Evolutionary conservation across 2,329 filamentous ascomycete genomes (phyloP), one percentile per base, ranked within the genome.

Genomic region (Colletotrichum cuscutae): DNA sequence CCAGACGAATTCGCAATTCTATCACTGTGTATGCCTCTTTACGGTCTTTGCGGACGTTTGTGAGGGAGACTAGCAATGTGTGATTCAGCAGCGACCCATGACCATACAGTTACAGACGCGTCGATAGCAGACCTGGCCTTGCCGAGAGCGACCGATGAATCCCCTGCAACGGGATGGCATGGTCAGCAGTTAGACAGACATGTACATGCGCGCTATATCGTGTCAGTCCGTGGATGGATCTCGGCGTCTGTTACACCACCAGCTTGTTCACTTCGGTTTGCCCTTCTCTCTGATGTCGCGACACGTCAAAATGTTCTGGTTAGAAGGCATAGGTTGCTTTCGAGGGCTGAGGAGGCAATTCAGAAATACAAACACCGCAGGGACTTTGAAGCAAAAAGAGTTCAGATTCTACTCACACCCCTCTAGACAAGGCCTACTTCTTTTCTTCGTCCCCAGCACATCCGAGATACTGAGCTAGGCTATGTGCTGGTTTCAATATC

Each of bases 131-230:
- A 22, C 53, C 46, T 54, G 46, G n/a, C 22, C 61, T 13, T 53
- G 61, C 53, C n/a, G 32, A n/a, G 46, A 22, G 28, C n/a, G 19
- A 12, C 35, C 3, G 11, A 32, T 42, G 15, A 42, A 42, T 19
- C 19, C 30, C 53, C 19, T 60, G 53, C 32, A 54, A 35, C 32
- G 26, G 24, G 46, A 57, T 12, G 46, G 37, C 22, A 32, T 15
- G 24, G 26, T 26, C 53, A 72, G 32, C 59, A 62, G 65, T 72
- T 59, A 60, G 69, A 64, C 58, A 30, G 26, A 59, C 70, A 72
- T 63, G 59, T 35, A 35, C 70, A 64, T 35, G 64, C 58, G 59
- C 53, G 42, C 42, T 28, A 35, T 64, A 65, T 24, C 42, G 26
- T 46, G 32, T n/a, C 28, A 52, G 12, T 49, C n/a, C 7, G 13